Conservation (phyloP, 768 basidiomycete species). For the Cantharellus cinnabarinus region DNA sequence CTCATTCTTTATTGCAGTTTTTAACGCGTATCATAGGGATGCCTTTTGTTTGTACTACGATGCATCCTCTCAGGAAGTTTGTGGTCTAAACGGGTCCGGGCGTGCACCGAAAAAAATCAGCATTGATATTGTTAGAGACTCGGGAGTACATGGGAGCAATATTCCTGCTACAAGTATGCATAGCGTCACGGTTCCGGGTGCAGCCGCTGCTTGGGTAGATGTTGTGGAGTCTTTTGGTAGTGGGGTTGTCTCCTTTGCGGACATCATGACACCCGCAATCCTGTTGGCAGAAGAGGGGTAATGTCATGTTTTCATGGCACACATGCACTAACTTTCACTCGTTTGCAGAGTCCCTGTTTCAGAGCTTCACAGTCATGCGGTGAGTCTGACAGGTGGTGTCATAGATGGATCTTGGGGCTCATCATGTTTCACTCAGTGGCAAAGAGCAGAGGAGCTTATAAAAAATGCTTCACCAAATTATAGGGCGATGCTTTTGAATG, state of each 20-base stretch:
- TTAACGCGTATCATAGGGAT: slow-evolving; percentile 27
- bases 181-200: slow-evolving; percentile 37
- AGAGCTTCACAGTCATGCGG: slow-evolving; percentile 48
- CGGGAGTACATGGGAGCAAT: slow-evolving; percentile 41
- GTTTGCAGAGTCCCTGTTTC: slow-evolving; percentile 61
- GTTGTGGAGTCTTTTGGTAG: slow-evolving; percentile 68
- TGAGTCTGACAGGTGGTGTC: slow-evolving; percentile 15
- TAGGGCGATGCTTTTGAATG: slow-evolving; percentile 69
- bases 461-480: slow-evolving; percentile 72
- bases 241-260: slow-evolving; percentile 40
- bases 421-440: slow-evolving; percentile 20
- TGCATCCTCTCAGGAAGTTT: slow-evolving; percentile 59
- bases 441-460: slow-evolving; percentile 43
- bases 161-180: slow-evolving; percentile 75
- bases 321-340: background rate
- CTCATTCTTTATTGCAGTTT: background rate
- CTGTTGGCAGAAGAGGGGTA: slow-evolving; percentile 81
- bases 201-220: slow-evolving; percentile 92
- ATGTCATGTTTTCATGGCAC: background rate
- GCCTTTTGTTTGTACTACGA: slow-evolving; percentile 90
- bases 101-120: slow-evolving; percentile 61
- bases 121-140: slow-evolving; percentile 46
- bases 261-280: slow-evolving; percentile 78
- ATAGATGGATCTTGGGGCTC: background rate
- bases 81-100: slow-evolving; percentile 85